phyloP scores from a whole-genome alignment of 225 moss, liverwort and hornwort species.

The Bryoerythrophyllum caledonicum region DNA sequence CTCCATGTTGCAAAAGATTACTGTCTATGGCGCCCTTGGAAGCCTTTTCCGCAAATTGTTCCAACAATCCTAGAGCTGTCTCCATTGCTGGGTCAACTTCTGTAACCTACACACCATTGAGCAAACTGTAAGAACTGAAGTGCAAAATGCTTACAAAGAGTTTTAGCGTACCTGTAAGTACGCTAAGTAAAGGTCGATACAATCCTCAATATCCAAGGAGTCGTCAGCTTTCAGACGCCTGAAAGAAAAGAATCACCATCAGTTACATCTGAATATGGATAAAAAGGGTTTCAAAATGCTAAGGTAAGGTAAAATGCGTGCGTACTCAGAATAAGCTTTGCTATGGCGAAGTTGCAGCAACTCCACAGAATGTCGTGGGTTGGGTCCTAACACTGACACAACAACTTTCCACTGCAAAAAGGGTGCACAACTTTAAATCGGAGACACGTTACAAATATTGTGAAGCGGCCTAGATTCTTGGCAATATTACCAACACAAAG shows the following conservation, averaged over 20 bases:
- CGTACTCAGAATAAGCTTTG: conserved; percentile 78
- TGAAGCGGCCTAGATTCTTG: not conserved
- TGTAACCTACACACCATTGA: conserved; percentile 54
- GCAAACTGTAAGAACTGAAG: not conserved
- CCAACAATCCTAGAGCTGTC: conserved; percentile 58
- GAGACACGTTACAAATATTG: not conserved
- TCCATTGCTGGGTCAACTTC: conserved; percentile 86
- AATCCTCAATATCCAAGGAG: conserved; percentile 77
- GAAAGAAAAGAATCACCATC: conserved; percentile 13
- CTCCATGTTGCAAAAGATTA: conserved; percentile 69
- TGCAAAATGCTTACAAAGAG: conserved; percentile 9
- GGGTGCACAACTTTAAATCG: conserved; percentile 5
- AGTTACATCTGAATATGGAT: not conserved
- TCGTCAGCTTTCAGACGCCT: conserved; percentile 68
- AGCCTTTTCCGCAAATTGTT: conserved; percentile 68
- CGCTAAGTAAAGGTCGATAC: conserved; percentile 88
- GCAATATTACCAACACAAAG: not conserved
- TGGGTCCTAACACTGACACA: conserved; percentile 74
- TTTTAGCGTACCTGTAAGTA: conserved; percentile 71
- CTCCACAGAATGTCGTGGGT: conserved; percentile 80
- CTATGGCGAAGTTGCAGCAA: conserved; percentile 69
- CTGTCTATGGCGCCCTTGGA: conserved; percentile 52
- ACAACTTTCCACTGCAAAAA: conserved; percentile 84
- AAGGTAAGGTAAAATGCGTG: conserved; percentile 1
- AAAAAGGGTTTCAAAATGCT: not conserved